Conservation (phyloP, 768 basidiomycete species). For the Lepiota subincarnata region DNA sequence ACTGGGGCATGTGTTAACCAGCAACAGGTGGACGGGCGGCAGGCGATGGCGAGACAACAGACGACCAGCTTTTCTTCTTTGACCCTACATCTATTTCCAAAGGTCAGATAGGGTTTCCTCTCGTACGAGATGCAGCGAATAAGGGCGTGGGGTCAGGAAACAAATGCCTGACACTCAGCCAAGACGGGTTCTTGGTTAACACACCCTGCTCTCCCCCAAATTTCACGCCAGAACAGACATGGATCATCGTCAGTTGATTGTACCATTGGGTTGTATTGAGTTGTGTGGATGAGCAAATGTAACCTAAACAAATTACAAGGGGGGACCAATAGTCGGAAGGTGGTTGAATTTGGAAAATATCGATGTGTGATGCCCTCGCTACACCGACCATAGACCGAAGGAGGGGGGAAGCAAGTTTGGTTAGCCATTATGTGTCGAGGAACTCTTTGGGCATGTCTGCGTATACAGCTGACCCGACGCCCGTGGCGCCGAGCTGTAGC, state of each 20-base stretch:
- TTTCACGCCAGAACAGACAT: constrained; percentile 20
- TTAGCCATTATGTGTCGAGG: constrained; percentile 34
- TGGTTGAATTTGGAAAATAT: too few relatives aligned
- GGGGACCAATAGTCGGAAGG: too few relatives aligned
- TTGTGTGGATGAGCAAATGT: too few relatives aligned
- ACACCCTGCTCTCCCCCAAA: constrained; percentile 23
- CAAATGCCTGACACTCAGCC: constrained; percentile 21
- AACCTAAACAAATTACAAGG: too few relatives aligned
- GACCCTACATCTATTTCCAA: constrained; percentile 17
- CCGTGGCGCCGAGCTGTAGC: constrained; percentile 65
- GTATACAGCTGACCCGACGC: constrained; percentile 75
- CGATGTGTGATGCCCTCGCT: too few relatives aligned
- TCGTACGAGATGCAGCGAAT: constrained; percentile 19
- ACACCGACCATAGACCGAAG: neutral
- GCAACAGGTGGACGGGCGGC: constrained; percentile 22
- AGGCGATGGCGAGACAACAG: constrained; percentile 22
- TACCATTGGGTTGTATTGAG: too few relatives aligned
- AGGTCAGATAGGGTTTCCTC: constrained; percentile 21
- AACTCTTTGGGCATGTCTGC: constrained; percentile 77
- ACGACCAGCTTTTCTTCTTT: constrained; percentile 25
- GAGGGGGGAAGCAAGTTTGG: neutral
- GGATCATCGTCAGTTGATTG: neutral
- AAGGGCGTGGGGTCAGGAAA: constrained; percentile 23
- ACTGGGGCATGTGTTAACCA: neutral
- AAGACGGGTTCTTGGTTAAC: constrained; percentile 22